Base-by-base conservation (phyloP, 495 filamentous ascomycete species). In the Evernia prunastri region DNA sequence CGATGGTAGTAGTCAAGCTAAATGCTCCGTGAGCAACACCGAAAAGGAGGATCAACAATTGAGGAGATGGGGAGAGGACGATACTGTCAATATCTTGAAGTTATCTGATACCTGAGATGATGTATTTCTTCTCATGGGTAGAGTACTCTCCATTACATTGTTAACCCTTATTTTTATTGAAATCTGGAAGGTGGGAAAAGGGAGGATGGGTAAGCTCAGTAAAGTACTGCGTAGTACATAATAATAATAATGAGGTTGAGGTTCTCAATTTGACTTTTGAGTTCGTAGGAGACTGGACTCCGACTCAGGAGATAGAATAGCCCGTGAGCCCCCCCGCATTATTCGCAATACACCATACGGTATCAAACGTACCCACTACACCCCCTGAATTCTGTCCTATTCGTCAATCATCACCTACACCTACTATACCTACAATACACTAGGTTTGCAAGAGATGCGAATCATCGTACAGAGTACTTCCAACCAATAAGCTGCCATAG, bases 41-140 rank as follows among this genome's bases (percentile, higher is more conserved):
- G 82, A 84, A 29, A 85, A 69, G 39, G 72, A 71, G n/a, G 79
- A 68, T 61, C 82, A 84, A 71, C 79, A 82, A 58, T 77, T 74
- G 12, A 80, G 49, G 27, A 42, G 35, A 18, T 63, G 49, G 8
- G n/a, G 7, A 17, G 60, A 12, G n/a, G 51, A 31, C 0, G 5
- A 33, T 33, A 1, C 29, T 33, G 51, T 31, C 8, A 20, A 35
- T 1, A 0, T 20, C 11, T 33, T 6, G 17, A 31, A 54, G 27
- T 6, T 23, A 56, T 63, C 27, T 27, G 51, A 25, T 25, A 63
- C n/a, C 0, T 18, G 17, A 20, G 51, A 17, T 33, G 13, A 18
- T 12, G 36, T n/a, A n/a, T n/a, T n/a, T n/a, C n/a, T n/a, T n/a
- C n/a, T n/a, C n/a, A n/a, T n/a, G n/a, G n/a, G n/a, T n/a, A n/a